Conservation (phyloP, 2,329 filamentous ascomycete genomes). For the Pyricularia sp. region DNA sequence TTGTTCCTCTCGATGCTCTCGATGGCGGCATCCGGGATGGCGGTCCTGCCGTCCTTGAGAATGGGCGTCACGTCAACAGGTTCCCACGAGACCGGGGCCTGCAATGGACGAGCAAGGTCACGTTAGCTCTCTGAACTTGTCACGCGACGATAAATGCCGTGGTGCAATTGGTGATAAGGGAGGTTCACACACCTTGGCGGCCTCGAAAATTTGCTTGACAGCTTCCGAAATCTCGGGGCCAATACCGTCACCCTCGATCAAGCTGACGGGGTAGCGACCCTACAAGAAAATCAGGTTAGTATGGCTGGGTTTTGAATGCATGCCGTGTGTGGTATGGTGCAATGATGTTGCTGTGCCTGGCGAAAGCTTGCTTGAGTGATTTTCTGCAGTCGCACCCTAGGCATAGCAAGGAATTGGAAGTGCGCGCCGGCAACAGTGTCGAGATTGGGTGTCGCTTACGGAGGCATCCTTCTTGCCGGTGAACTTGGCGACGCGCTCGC, state of each 20-base stretch:
- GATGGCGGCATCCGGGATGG: slow-evolving; percentile 86
- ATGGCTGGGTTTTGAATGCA: slow-evolving; percentile 3
- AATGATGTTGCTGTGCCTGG: slow-evolving; percentile 3
- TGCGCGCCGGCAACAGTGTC: not conserved
- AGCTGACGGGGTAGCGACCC: slow-evolving; percentile 90
- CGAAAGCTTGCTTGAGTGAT: slow-evolving; percentile 23
- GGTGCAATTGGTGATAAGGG: too few species aligned
- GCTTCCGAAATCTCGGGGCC: slow-evolving; percentile 95
- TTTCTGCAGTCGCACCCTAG: slow-evolving; percentile 15
- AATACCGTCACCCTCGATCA: slow-evolving; percentile 99
- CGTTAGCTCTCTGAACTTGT: slow-evolving; percentile 15
- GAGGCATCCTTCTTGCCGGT: slow-evolving; percentile 78
- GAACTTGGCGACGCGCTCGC: slow-evolving; percentile 80
- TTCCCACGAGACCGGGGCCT: slow-evolving; percentile 94
- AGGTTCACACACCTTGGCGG: slow-evolving; percentile 59
- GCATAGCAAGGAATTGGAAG: not conserved
- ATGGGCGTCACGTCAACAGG: slow-evolving; percentile 90
- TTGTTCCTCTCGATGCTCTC: slow-evolving; percentile 89
- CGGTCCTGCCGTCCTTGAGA: slow-evolving; percentile 88
- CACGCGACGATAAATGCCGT: not conserved
- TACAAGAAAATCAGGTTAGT: slow-evolving; percentile 24
- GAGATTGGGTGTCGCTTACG: slow-evolving; percentile 41
- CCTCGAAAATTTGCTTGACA: slow-evolving; percentile 96
- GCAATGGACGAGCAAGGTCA: slow-evolving; percentile 9
- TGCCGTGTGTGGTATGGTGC: slow-evolving; percentile 4